Conservation (phyloP, 495 filamentous ascomycete species). For the Hamigera avellanea region DNA sequence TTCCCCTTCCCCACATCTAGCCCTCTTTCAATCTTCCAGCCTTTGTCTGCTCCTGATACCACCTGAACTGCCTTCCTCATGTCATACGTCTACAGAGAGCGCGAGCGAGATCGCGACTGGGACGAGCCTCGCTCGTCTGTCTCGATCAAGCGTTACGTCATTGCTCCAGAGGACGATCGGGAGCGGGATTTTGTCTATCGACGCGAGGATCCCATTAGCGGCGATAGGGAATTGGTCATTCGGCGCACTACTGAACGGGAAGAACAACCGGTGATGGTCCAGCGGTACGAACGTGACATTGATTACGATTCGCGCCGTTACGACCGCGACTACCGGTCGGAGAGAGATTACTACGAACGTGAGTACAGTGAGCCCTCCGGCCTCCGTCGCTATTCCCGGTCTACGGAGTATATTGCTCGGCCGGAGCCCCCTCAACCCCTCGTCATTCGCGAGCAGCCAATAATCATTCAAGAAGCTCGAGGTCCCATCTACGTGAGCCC, state of each 20-base stretch:
- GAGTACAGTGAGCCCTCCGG: slow-evolving; percentile 34
- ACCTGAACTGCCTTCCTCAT: slow-evolving; percentile 13
- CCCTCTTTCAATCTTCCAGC: background rate
- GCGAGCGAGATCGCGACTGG: slow-evolving; percentile 33
- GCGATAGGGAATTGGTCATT: slow-evolving; percentile 38
- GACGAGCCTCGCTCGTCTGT: slow-evolving; percentile 29
- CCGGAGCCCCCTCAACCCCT: slow-evolving; percentile 45
- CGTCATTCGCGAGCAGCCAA: slow-evolving; percentile 61
- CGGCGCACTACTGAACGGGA: slow-evolving; percentile 34
- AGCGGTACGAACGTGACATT: slow-evolving; percentile 33
- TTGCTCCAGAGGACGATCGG: slow-evolving; percentile 33
- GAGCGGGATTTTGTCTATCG: slow-evolving; percentile 26
- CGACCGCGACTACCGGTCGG: slow-evolving; percentile 27
- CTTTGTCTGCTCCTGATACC: background rate
- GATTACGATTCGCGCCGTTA: slow-evolving; percentile 28
- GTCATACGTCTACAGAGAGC: slow-evolving; percentile 35
- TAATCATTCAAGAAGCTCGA: slow-evolving; percentile 68
- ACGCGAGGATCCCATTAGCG: slow-evolving; percentile 23
- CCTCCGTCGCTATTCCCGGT: slow-evolving; percentile 51
- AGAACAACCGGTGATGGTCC: slow-evolving; percentile 21
- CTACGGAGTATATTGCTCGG: slow-evolving; percentile 55
- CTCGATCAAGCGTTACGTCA: slow-evolving; percentile 40
- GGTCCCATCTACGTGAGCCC: slow-evolving; percentile 53
- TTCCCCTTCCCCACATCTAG: no score
- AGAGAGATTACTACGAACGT: slow-evolving; percentile 48